Evolutionary conservation across 345 rosid species (phyloP), one percentile per base, ranked within the genome.

Genomic region (Conringia planisiliqua): DNA sequence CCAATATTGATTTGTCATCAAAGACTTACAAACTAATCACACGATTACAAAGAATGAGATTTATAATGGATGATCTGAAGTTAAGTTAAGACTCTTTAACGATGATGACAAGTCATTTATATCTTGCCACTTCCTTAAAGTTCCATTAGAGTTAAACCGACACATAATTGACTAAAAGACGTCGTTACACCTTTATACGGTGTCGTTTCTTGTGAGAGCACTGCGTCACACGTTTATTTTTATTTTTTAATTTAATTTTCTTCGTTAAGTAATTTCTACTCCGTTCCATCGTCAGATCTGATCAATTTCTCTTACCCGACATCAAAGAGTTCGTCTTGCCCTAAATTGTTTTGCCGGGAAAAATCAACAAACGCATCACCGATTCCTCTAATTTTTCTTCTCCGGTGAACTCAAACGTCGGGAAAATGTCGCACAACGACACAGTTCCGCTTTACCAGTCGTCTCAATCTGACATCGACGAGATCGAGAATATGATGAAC

Each of bases 391-490:
- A 39, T 70, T 70, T 38, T 7, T 6, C 63, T 57, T 57, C 76
- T 47, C 71, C 66, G 52, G 52, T 58, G 30, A 26, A 33, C 0
- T 8, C 0, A 7, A 16, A 4, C 66, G 33, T 40, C 11, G 32
- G 16, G 60, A 64, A 54, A 8, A 94, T 94, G 98, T 88, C 98
- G 59, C 82, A 83, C 76, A 80, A 90, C 82, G 99, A 95, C 71
- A 90, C 94, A 2, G 66, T 85, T 62, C 99, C 98, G 29, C 90
- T 89, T 27, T 87, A 89, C 52, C 57, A 91, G 0, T 86, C 99
- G 7, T 95, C 98, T 73, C 99, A 95, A 54, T 95, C 98, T 33
- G 99, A 92, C 85, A 95, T 90, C 81, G 99, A 95, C 85, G 99
- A 95, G 91, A 95, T 95, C 84, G 98, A 95, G 83, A 88, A 86